phyloP scores from a whole-genome alignment of 495 filamentous ascomycete species.

The Neurospora africana region DNA sequence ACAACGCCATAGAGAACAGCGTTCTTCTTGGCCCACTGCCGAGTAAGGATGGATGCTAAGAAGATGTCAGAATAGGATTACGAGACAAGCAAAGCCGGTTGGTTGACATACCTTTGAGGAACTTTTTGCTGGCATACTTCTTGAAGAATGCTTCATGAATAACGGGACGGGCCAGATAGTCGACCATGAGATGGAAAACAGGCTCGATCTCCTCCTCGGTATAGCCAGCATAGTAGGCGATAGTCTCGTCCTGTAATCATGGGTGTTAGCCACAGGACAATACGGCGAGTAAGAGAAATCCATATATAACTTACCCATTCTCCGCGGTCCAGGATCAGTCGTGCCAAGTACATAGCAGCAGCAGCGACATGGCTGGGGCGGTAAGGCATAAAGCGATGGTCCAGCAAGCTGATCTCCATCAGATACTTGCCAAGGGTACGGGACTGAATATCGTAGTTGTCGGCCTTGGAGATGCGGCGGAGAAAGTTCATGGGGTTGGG shows the following conservation, averaged over 20 bases:
- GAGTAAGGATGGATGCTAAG: conserved; percentile 79
- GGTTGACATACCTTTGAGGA: conserved; percentile 70
- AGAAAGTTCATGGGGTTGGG: conserved; percentile 99
- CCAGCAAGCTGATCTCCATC: conserved; percentile 93
- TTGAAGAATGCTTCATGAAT: conserved; percentile 96
- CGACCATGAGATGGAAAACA: conserved; percentile 87
- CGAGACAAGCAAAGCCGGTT: background rate
- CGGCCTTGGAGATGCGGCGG: conserved; percentile 93
- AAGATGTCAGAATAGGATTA: conserved; percentile 14
- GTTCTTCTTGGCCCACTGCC: conserved; percentile 83
- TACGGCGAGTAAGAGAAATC: background rate
- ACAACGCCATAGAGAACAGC: conserved; percentile 36
- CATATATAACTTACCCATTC: conserved; percentile 60
- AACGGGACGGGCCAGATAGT: conserved; percentile 83
- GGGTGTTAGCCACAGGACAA: conserved; percentile 16
- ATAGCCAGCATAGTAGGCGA: conserved; percentile 92
- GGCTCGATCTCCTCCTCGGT: conserved; percentile 85
- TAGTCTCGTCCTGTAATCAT: conserved; percentile 57
- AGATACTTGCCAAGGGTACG: conserved; percentile 95
- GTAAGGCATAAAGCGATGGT: conserved; percentile 82
- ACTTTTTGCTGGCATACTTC: conserved; percentile 98
- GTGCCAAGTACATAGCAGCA: conserved; percentile 87
- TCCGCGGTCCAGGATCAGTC: conserved; percentile 78
- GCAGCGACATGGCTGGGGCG: conserved; percentile 83
- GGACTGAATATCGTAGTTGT: conserved; percentile 95